Conservation (phyloP, 257 asterid species). For the Solanum dulcamara region DNA sequence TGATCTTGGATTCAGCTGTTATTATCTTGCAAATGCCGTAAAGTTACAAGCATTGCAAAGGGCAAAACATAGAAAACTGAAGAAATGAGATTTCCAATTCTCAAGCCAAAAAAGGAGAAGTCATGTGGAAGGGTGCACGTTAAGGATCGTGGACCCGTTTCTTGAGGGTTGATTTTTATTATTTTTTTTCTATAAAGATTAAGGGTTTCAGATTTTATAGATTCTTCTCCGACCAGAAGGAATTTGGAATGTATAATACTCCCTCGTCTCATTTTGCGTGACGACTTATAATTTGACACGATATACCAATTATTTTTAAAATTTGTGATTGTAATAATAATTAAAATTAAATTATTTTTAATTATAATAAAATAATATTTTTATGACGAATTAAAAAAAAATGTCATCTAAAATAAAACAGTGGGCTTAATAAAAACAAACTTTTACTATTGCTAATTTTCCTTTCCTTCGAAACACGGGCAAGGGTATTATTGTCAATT, state of each 20-base stretch:
- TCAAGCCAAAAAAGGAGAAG: not conserved
- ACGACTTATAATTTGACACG: no score
- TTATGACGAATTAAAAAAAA: no score
- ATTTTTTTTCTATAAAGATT: not conserved
- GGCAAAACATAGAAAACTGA: not conserved
- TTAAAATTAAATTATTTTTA: no score
- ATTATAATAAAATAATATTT: no score
- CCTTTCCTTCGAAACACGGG: no score
- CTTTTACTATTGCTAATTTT: not conserved
- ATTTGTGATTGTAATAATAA: no score
- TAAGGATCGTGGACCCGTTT: conserved; percentile 19
- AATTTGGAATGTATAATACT: not conserved
- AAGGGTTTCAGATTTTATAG: not conserved
- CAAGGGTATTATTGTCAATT: no score
- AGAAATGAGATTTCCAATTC: conserved; percentile 18
- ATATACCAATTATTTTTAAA: no score
- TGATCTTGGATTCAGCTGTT: conserved; percentile 25
- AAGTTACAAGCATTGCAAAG: not conserved
- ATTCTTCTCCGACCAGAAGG: not conserved
- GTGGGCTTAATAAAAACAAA: no score
- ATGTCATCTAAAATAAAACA: no score
- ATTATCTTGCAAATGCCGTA: conserved; percentile 22
- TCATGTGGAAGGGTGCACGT: conserved; percentile 15
- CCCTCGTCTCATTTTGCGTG: no score
- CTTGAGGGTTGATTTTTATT: not conserved